phyloP scores from a whole-genome alignment of 2,329 filamentous ascomycete species.

The Zasmidium cellare region DNA sequence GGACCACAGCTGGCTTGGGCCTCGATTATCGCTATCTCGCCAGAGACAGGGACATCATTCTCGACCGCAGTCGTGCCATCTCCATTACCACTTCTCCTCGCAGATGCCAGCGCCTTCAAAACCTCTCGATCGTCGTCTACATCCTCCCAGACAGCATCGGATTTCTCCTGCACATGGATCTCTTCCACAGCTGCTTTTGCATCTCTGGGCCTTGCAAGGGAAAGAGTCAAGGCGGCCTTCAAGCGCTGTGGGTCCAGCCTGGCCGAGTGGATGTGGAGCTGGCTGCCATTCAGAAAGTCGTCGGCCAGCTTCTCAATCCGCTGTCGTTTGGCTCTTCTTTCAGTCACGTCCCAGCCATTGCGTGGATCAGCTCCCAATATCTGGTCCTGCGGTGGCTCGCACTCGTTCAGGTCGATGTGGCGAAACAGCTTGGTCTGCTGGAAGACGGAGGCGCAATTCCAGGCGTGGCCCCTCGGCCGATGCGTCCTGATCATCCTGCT shows the following conservation, averaged over 20 bases:
- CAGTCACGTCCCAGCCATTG: conserved; percentile 53
- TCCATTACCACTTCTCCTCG: neutral
- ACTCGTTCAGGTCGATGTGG: conserved; percentile 26
- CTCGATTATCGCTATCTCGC: conserved; percentile 4
- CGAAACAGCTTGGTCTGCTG: conserved; percentile 31
- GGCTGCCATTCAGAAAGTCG: conserved; percentile 58
- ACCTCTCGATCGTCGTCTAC: neutral
- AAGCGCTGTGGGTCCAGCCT: conserved; percentile 28
- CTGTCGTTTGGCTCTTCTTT: conserved; percentile 51
- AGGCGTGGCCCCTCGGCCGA: conserved; percentile 30
- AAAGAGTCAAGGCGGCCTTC: conserved; percentile 8
- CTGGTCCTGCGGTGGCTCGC: conserved; percentile 29
- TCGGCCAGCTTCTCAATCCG: conserved; percentile 62
- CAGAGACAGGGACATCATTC: conserved; percentile 5
- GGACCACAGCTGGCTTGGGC: conserved; percentile 21
- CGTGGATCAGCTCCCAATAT: conserved; percentile 60
- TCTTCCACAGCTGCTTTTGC: conserved; percentile 51
- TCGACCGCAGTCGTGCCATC: neutral
- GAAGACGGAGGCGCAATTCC: conserved; percentile 32
- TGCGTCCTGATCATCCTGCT: conserved; percentile 31
- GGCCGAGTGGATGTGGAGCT: conserved; percentile 61
- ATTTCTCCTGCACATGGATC: conserved; percentile 4
- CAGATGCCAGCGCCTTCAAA: conserved; percentile 4
- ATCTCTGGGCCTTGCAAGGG: conserved; percentile 49
- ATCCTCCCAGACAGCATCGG: neutral